Percentiles rank a stretch among this genome's conserved stretches.
Evolutionary conservation across 2,329 filamentous ascomycete genomes (phyloP).

Genomic region (Laburnicola sp.): DNA sequence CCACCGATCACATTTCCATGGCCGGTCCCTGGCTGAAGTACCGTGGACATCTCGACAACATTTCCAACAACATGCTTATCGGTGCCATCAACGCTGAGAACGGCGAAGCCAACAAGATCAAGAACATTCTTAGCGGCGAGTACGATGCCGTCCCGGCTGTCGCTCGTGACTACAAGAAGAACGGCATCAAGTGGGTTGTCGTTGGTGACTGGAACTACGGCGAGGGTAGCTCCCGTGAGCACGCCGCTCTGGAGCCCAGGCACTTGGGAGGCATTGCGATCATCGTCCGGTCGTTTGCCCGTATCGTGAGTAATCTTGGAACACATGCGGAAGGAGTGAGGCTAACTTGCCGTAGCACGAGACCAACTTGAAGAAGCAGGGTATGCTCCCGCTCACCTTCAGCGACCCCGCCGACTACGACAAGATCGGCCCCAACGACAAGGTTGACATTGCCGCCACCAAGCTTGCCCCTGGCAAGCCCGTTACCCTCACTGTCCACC

Average conservation of each 20-base stretch:
- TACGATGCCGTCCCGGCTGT: no score
- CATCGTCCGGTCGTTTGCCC: constrained; percentile 31
- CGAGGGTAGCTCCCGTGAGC: constrained; percentile 31
- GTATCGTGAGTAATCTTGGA: no score
- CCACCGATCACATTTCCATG: constrained; percentile 48
- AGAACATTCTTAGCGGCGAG: no score
- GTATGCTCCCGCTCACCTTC: constrained; percentile 34
- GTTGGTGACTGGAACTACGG: constrained; percentile 41
- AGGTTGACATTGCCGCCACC: no score
- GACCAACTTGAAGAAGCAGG: constrained; percentile 37
- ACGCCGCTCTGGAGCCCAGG: constrained; percentile 33
- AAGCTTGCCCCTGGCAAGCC: no score
- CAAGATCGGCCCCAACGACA: constrained; percentile 22
- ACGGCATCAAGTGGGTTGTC: constrained; percentile 35
- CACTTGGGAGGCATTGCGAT: constrained; percentile 28
- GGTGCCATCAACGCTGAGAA: constrained; percentile 37
- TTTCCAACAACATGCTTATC: constrained; percentile 44
- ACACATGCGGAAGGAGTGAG: no score
- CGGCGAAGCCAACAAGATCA: constrained; percentile 22
- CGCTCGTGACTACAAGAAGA: constrained; percentile 27
- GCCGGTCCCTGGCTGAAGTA: constrained; percentile 48
- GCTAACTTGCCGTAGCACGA: no score
- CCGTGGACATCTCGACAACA: constrained; percentile 47
- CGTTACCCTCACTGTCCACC: no score
- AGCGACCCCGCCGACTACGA: constrained; percentile 21